Evolutionary conservation across 768 basidiomycete genomes (phyloP).

Genomic region (Strobilomyces echinocephalus): DNA sequence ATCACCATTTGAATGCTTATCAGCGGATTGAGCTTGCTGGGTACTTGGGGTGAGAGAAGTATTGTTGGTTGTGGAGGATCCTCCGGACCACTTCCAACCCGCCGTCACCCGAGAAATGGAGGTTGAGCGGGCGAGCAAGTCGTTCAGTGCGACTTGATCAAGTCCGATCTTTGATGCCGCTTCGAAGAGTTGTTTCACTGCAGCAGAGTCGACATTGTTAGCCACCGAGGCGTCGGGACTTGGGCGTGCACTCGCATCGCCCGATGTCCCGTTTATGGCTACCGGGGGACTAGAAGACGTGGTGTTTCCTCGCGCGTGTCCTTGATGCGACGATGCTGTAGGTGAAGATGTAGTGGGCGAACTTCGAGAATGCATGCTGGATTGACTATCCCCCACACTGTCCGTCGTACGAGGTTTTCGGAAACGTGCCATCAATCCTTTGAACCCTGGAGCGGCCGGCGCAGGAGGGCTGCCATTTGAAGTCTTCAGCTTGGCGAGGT

Average conservation of each 20-base stretch:
- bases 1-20: constrained; percentile 27
- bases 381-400: constrained; percentile 25
- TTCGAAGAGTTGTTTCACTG: constrained; percentile 68
- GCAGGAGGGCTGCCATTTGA: constrained; percentile 60
- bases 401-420: constrained; percentile 37
- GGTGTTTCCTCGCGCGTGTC: constrained; percentile 31
- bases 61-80: constrained; percentile 12
- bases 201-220: constrained; percentile 41
- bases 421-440: constrained; percentile 79
- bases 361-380: constrained; percentile 27
- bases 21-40: constrained; percentile 15
- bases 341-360: constrained; percentile 34
- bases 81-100: constrained; percentile 37
- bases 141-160: constrained; percentile 66
- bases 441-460: constrained; percentile 67
- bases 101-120: constrained; percentile 51
- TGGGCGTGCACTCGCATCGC: constrained; percentile 17
- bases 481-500: constrained; percentile 50
- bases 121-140: constrained; percentile 65
- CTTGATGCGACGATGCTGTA: constrained; percentile 31
- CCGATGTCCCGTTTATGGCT: constrained; percentile 2
- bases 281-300: constrained; percentile 19
- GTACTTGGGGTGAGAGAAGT: constrained; percentile 22
- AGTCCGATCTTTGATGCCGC: constrained; percentile 73
- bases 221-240: constrained; percentile 24